A percentile compares a stretch with the other conserved stretches of the same genome.
Conservation (phyloP, 2,329 filamentous ascomycete genomes). For the Aspergillus unguis region DNA sequence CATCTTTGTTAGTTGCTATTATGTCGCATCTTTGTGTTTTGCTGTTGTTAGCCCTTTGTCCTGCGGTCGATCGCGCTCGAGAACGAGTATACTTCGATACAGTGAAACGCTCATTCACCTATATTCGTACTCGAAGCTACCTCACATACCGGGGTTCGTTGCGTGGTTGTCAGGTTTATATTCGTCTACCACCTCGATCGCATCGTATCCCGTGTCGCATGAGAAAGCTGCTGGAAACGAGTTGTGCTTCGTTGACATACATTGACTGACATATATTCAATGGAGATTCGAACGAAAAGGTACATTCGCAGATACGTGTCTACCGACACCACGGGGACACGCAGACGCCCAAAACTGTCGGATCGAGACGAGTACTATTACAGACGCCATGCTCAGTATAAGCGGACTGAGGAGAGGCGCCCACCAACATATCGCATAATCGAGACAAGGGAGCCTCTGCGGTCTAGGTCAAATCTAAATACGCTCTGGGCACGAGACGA, state of each 20-base stretch:
- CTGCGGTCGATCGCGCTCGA: slow-evolving; percentile 1
- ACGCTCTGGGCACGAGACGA: slow-evolving; percentile 4
- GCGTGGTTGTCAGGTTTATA: background rate
- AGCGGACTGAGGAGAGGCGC: background rate
- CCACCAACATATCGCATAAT: slow-evolving; percentile 11
- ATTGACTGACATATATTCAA: slow-evolving; percentile 13
- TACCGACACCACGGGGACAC: slow-evolving; percentile 13
- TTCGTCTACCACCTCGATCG: background rate
- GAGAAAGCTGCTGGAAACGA: slow-evolving; percentile 4
- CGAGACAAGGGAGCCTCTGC: slow-evolving; percentile 6
- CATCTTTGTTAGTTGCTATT: slow-evolving; percentile 11
- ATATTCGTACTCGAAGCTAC: slow-evolving; percentile 12
- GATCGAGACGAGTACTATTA: slow-evolving; percentile 19
- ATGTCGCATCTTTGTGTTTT: slow-evolving; percentile 12
- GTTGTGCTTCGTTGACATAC: slow-evolving; percentile 19
- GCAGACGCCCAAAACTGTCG: slow-evolving; percentile 13
- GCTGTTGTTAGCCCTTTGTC: slow-evolving; percentile 15
- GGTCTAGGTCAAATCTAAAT: background rate
- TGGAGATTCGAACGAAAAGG: slow-evolving; percentile 22
- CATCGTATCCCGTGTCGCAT: background rate
- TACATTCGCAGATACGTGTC: slow-evolving; percentile 18
- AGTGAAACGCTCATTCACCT: background rate
- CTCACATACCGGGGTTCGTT: slow-evolving; percentile 1
- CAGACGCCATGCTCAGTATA: slow-evolving; percentile 7
- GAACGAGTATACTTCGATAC: background rate